phyloP scores from a whole-genome alignment of 495 filamentous ascomycete species.

The Talaromyces stipitatus region DNA sequence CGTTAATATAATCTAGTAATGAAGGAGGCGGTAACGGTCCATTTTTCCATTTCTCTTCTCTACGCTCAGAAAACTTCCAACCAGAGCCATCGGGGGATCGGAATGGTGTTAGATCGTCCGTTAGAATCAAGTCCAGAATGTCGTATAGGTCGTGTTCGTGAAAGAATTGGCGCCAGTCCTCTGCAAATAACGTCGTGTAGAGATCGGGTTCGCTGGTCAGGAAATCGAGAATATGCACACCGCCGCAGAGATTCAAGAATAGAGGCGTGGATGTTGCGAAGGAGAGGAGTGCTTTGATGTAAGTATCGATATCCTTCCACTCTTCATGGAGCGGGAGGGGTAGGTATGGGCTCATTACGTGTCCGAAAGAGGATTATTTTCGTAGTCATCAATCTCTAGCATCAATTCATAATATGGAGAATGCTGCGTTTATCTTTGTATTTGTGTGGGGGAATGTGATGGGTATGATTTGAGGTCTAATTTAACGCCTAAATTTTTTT shows the following conservation, averaged over 20 bases:
- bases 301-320: conserved; percentile 56
- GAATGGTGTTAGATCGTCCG: conserved; percentile 52
- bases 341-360: conserved; percentile 35
- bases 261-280: conserved; percentile 68
- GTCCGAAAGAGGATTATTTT: neutral
- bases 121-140: conserved; percentile 70
- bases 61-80: neutral
- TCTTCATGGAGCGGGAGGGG: conserved; percentile 51
- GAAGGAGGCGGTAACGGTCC: conserved; percentile 55
- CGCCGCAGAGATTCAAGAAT: conserved; percentile 85
- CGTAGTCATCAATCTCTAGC: too few relatives aligned
- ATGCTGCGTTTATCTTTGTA: too few relatives aligned
- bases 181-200: conserved; percentile 64
- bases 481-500: too few relatives aligned
- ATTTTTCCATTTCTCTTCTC: conserved; percentile 33
- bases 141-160: conserved; percentile 58
- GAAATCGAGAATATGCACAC: conserved; percentile 93
- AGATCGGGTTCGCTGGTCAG: conserved; percentile 78
- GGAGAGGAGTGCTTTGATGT: conserved; percentile 67
- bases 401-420: too few relatives aligned
- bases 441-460: too few relatives aligned
- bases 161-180: conserved; percentile 76
- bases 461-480: too few relatives aligned
- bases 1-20: conserved; percentile 64
- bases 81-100: conserved; percentile 4